Evolutionary conservation across 345 rosid species (phyloP).

Genomic region (Populus tremula): DNA sequence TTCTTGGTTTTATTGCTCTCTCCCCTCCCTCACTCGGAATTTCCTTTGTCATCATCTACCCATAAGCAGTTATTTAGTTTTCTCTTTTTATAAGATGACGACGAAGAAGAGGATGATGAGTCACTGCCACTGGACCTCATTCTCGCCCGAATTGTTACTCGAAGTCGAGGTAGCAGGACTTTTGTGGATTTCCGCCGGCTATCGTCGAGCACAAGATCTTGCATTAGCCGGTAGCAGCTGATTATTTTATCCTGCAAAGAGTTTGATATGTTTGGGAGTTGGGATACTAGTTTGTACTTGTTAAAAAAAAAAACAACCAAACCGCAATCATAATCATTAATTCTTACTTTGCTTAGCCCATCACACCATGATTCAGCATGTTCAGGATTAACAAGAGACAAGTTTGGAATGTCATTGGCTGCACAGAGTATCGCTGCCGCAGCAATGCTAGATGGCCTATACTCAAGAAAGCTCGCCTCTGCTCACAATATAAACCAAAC

Average conservation of each 20-base stretch:
- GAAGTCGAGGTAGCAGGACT: constrained; percentile 52
- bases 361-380: constrained; percentile 93
- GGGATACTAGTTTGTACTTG: neutral
- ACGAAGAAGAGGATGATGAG: constrained; percentile 54
- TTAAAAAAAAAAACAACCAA: neutral
- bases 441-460: constrained; percentile 88
- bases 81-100: constrained; percentile 58
- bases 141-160: constrained; percentile 61
- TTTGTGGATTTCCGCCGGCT: constrained; percentile 46
- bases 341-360: constrained; percentile 81
- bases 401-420: constrained; percentile 71
- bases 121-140: constrained; percentile 47
- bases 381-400: constrained; percentile 63
- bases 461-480: constrained; percentile 86
- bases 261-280: neutral
- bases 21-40: constrained; percentile 41
- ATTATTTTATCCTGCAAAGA: constrained; percentile 70
- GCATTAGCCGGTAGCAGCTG: constrained; percentile 77
- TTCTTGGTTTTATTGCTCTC: constrained; percentile 5
- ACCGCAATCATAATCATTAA: neutral
- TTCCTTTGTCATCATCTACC: constrained; percentile 68
- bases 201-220: constrained; percentile 50
- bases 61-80: constrained; percentile 59
- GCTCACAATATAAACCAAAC: constrained; percentile 20
- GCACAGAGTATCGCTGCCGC: constrained; percentile 89